These are phyloP conservation scores for Phytophthora constricta DNA, from an alignment of 352 stramenopile species.

Conservation along the genomic window DNA sequence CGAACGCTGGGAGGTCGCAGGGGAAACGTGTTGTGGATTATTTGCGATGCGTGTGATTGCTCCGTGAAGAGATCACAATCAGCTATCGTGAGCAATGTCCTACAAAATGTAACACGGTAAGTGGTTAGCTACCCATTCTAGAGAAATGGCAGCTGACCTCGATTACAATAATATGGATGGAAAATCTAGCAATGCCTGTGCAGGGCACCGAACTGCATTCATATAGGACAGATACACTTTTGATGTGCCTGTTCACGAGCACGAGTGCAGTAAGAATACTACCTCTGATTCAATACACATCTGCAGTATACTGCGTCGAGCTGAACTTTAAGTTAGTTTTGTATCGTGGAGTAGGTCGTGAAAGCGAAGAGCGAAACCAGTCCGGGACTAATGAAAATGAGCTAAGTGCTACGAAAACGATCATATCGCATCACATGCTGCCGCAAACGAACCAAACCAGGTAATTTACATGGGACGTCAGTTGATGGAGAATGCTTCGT, in stretches of 20 bases:
- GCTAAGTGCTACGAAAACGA: too few relatives aligned
- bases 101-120: too few relatives aligned
- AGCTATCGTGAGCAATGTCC: background rate
- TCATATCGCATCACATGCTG: too few relatives aligned
- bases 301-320: too few relatives aligned
- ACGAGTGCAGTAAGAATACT: background rate
- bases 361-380: too few relatives aligned
- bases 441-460: too few relatives aligned
- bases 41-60: background rate
- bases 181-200: background rate
- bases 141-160: background rate
- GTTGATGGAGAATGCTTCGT: too few relatives aligned
- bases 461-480: too few relatives aligned
- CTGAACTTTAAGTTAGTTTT: too few relatives aligned
- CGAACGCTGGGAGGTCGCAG: slow-evolving; percentile 3
- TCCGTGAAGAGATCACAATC: background rate
- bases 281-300: background rate
- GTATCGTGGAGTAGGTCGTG: too few relatives aligned
- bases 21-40: slow-evolving; percentile 3
- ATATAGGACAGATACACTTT: background rate
- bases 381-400: too few relatives aligned
- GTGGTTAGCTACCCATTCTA: too few relatives aligned
- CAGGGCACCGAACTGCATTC: background rate
- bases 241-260: background rate
- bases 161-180: background rate